Evolutionary conservation across 495 filamentous ascomycete genomes (phyloP).

Genomic region (Endocarpon pusillum): DNA sequence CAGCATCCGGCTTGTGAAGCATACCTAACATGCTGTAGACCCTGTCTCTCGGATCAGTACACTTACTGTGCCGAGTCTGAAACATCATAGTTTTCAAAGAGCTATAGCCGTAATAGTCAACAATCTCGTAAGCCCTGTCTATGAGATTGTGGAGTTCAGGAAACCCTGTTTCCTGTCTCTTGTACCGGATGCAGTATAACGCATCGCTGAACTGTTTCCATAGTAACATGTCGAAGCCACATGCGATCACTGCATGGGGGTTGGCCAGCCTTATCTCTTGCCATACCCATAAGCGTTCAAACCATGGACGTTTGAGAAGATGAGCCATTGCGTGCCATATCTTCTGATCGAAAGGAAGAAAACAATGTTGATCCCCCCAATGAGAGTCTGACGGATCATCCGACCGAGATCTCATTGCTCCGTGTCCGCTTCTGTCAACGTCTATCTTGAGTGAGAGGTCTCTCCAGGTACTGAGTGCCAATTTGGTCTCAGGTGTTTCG

Average conservation of each 20-base stretch:
- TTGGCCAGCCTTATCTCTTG: slow-evolving; percentile 1
- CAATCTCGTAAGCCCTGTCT: too few relatives aligned
- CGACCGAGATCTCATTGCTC: too few relatives aligned
- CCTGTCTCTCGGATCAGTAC: slow-evolving; percentile 1
- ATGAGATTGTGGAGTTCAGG: too few relatives aligned
- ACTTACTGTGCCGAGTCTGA: not conserved
- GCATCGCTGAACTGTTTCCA: too few relatives aligned
- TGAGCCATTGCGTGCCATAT: not conserved
- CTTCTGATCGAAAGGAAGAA: not conserved
- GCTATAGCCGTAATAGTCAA: too few relatives aligned
- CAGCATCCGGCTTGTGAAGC: not conserved
- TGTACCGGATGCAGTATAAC: too few relatives aligned
- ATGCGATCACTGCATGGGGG: not conserved
- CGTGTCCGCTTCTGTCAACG: not conserved
- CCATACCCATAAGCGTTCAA: not conserved
- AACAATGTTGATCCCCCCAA: not conserved
- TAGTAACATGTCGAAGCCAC: not conserved
- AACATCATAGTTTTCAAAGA: too few relatives aligned
- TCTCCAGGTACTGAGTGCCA: not conserved
- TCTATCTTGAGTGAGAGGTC: not conserved
- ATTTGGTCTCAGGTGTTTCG: not conserved
- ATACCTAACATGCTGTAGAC: not conserved
- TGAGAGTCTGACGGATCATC: too few relatives aligned
- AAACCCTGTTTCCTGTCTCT: too few relatives aligned
- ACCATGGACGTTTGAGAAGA: not conserved